Percentiles rank a stretch among this genome's conserved stretches.
Conservation (phyloP, 345 rosid genomes). For the Acer saccharum region DNA sequence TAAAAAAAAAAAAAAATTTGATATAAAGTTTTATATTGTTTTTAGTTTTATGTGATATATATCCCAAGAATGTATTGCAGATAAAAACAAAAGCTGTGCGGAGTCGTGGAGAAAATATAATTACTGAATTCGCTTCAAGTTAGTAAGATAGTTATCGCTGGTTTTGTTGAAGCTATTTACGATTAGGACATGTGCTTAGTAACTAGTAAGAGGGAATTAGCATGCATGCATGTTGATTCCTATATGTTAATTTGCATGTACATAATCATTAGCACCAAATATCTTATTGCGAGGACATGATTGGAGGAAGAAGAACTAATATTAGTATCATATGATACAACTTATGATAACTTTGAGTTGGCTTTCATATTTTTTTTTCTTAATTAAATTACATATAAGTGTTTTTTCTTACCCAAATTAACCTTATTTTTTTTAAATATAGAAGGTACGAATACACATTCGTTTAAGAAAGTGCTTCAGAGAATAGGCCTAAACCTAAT, state of each 20-base stretch:
- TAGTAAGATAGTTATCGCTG: not conserved
- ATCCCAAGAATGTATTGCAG: no score
- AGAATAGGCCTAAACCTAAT: no score
- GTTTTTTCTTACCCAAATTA: slow-evolving; percentile 8
- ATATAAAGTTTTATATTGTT: no score
- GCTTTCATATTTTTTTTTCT: not conserved
- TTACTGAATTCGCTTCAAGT: not conserved
- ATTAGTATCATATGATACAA: not conserved
- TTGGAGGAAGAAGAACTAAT: not conserved
- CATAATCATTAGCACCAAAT: no score
- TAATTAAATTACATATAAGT: not conserved
- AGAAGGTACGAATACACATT: not conserved
- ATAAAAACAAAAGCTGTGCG: no score
- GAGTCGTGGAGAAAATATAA: no score
- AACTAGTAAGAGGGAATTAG: not conserved
- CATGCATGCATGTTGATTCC: not conserved
- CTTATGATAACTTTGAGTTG: not conserved
- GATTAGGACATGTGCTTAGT: not conserved
- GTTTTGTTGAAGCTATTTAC: not conserved
- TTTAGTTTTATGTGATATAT: no score
- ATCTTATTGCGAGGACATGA: not conserved
- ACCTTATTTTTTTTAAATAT: slow-evolving; percentile 28
- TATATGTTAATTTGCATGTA: no score
- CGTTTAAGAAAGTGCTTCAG: not conserved
- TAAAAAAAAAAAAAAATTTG: no score